A percentile compares a stretch with the other conserved stretches of the same genome.
phyloP scores from a whole-genome alignment of 257 asterid species.

The Capsicum baccatum region DNA sequence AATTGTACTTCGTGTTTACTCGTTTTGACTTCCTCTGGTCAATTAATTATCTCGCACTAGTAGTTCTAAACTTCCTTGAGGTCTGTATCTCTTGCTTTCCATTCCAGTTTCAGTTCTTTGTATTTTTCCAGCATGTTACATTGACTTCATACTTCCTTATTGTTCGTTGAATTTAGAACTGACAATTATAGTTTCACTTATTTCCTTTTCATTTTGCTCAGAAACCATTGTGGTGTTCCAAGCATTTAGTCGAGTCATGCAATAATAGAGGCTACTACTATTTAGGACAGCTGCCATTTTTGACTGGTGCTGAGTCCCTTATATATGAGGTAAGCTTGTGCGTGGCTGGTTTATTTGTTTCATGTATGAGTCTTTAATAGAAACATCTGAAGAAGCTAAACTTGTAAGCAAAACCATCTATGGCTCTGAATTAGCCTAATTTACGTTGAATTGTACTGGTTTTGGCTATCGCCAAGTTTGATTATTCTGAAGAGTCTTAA shows the following conservation, averaged over 20 bases:
- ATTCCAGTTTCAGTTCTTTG: conserved; percentile 26
- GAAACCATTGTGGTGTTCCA: conserved; percentile 97
- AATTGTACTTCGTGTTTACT: conserved; percentile 69
- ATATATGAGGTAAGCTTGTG: conserved; percentile 73
- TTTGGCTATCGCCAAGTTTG: neutral
- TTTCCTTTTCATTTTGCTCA: conserved; percentile 43
- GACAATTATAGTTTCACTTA: neutral
- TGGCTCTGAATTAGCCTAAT: neutral
- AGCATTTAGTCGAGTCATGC: conserved; percentile 57
- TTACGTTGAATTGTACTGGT: neutral
- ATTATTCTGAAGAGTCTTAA: neutral
- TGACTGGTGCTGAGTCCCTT: conserved; percentile 71
- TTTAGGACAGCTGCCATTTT: conserved; percentile 91
- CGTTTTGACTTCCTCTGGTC: conserved; percentile 90
- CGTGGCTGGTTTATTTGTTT: conserved; percentile 1
- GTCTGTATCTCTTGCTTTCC: conserved; percentile 45
- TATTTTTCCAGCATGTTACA: neutral
- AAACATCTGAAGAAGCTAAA: neutral
- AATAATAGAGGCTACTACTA: conserved; percentile 74
- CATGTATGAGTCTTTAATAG: neutral
- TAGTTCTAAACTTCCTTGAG: conserved; percentile 83
- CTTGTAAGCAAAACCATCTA: neutral
- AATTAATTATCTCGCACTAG: conserved; percentile 81
- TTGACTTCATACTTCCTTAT: conserved; percentile 1
- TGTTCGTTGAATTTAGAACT: neutral